Percentiles rank a stretch among this genome's conserved stretches.
Conservation (phyloP, 208 protist species). For the Porcisia hertigi region DNA sequence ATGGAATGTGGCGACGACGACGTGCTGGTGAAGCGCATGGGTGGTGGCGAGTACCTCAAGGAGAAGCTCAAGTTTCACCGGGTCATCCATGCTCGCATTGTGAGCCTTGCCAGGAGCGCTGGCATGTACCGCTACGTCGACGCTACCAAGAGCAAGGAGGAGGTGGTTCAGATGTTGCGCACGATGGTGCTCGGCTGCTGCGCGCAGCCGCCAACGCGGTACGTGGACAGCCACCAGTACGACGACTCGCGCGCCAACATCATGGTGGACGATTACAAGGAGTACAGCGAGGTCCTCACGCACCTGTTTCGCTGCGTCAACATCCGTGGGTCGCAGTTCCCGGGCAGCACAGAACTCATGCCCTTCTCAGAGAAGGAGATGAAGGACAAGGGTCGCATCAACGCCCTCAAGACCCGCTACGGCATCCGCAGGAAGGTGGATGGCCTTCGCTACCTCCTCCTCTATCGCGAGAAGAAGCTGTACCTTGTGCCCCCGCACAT, state of each 20-base stretch:
- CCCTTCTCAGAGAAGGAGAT: slow-evolving; percentile 75
- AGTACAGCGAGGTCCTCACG: slow-evolving; percentile 71
- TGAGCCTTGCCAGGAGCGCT: slow-evolving; percentile 61
- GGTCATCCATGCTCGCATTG: slow-evolving; percentile 77
- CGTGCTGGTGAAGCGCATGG: slow-evolving; percentile 71
- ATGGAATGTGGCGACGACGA: slow-evolving; percentile 74
- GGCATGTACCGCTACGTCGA: slow-evolving; percentile 85
- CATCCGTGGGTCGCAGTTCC: slow-evolving; percentile 58
- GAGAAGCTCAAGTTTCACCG: slow-evolving; percentile 89
- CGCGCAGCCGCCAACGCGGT: slow-evolving; percentile 63
- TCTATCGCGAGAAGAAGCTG: slow-evolving; percentile 40
- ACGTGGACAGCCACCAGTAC: slow-evolving; percentile 67
- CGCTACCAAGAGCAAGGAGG: slow-evolving; percentile 63
- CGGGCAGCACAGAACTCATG: slow-evolving; percentile 46
- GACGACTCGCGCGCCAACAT: slow-evolving; percentile 50
- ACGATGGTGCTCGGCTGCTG: slow-evolving; percentile 82
- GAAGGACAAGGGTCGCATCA: slow-evolving; percentile 68
- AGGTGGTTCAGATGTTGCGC: slow-evolving; percentile 68
- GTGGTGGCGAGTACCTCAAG: slow-evolving; percentile 55
- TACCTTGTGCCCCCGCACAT: slow-evolving; percentile 84
- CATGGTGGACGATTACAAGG: slow-evolving; percentile 72
- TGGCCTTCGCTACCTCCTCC: slow-evolving; percentile 58
- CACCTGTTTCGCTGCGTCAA: slow-evolving; percentile 62
- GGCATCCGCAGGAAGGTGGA: slow-evolving; percentile 67
- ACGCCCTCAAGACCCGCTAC: slow-evolving; percentile 61